A percentile compares a stretch with the other conserved stretches of the same genome.
Evolutionary conservation across 2,329 filamentous ascomycete genomes (phyloP).

Genomic region (Xylariaceae sp.): DNA sequence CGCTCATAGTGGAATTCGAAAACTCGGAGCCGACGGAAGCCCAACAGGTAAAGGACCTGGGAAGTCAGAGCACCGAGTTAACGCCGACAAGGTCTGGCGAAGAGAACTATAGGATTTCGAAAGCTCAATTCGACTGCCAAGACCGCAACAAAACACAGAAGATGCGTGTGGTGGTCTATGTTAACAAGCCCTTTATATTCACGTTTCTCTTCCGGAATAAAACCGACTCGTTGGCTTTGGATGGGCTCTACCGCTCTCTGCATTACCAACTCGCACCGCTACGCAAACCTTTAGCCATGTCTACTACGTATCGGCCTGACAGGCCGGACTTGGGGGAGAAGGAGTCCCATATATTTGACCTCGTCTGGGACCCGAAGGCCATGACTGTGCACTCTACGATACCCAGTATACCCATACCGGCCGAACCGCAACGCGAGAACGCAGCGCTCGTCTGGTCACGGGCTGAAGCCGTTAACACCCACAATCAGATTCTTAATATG

Average conservation of each 20-base stretch:
- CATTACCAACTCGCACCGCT: conserved; percentile 59
- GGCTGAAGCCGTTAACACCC: conserved; percentile 60
- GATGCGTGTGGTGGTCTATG: conserved; percentile 68
- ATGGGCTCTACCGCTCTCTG: conserved; percentile 55
- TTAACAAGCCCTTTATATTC: conserved; percentile 72
- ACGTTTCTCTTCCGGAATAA: conserved; percentile 65
- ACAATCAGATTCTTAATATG: conserved; percentile 59
- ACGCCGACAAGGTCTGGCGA: conserved; percentile 15
- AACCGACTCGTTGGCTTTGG: conserved; percentile 54
- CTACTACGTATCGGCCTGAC: conserved; percentile 55
- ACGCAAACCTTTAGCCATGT: conserved; percentile 51
- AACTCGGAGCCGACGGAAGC: conserved; percentile 40
- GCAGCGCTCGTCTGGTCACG: conserved; percentile 48
- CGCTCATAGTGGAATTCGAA: conserved; percentile 62
- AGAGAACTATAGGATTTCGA: conserved; percentile 23
- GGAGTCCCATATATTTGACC: conserved; percentile 52
- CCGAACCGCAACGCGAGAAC: conserved; percentile 23
- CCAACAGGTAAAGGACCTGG: conserved; percentile 44
- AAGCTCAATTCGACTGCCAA: conserved; percentile 40
- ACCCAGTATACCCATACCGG: conserved; percentile 58
- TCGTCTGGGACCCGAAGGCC: conserved; percentile 57
- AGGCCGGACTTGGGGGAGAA: conserved; percentile 39
- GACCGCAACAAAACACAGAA: conserved; percentile 53
- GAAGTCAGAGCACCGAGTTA: conserved; percentile 36
- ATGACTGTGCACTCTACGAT: conserved; percentile 60